Evolutionary conservation across 805 yeast genomes (phyloP).

Genomic region (Yarrowia porcina): DNA sequence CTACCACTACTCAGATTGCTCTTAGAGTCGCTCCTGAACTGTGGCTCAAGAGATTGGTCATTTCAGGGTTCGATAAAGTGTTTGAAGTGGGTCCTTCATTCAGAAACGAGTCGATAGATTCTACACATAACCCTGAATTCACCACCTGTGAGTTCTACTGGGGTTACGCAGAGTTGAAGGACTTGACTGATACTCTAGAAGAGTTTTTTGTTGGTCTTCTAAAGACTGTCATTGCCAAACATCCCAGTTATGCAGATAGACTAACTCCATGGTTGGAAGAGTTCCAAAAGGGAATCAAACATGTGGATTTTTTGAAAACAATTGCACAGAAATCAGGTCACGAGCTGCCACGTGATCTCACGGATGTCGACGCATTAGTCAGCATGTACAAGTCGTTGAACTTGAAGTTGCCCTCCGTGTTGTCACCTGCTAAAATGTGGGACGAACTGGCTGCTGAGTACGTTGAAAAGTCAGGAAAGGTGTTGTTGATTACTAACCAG

Average conservation of each 20-base stretch:
- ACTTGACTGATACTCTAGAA: constrained; percentile 65
- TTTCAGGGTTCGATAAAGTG: constrained; percentile 81
- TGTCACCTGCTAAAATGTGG: constrained; percentile 48
- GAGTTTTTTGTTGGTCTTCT: constrained; percentile 48
- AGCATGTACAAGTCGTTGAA: constrained; percentile 43
- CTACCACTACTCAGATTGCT: constrained; percentile 43
- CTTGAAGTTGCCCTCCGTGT: constrained; percentile 35
- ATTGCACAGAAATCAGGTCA: constrained; percentile 54
- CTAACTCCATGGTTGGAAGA: constrained; percentile 6
- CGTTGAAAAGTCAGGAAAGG: constrained; percentile 47
- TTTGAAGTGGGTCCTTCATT: constrained; percentile 78
- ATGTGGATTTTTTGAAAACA: constrained; percentile 64
- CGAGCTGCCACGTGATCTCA: constrained; percentile 47
- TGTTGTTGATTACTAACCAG: constrained; percentile 67
- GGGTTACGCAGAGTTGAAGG: constrained; percentile 61
- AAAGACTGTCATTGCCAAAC: constrained; percentile 33
- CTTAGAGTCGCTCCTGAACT: constrained; percentile 92
- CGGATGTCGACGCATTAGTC: constrained; percentile 41
- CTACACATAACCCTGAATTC: constrained; percentile 93
- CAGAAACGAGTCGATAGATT: constrained; percentile 90
- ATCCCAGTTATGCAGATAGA: constrained; percentile 28
- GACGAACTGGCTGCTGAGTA: constrained; percentile 59
- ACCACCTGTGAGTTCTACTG: constrained; percentile 87
- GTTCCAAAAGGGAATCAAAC: constrained; percentile 37
- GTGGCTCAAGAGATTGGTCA: constrained; percentile 81